Conservation (phyloP, 192 early-diverging fungal genomes). For the Entomortierella chlamydospora region DNA sequence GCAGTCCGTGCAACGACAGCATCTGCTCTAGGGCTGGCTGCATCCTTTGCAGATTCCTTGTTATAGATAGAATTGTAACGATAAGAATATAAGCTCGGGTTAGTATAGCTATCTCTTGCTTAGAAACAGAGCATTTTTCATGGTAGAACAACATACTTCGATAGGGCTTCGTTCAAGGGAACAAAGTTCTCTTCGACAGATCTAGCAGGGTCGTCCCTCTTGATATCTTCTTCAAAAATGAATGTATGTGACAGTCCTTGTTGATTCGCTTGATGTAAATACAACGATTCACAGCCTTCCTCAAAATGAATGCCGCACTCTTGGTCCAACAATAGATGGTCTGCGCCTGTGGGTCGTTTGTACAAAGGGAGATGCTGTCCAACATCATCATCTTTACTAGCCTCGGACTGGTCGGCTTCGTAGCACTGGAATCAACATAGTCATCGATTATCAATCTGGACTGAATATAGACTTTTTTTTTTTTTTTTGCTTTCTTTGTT, state of each 20-base stretch:
- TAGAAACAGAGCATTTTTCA: too few relatives aligned
- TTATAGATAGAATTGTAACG: slow-evolving; percentile 4
- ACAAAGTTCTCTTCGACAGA: slow-evolving; percentile 16
- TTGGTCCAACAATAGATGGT: slow-evolving; percentile 45
- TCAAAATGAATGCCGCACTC: slow-evolving; percentile 30
- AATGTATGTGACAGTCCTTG: neutral
- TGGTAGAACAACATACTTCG: slow-evolving; percentile 10
- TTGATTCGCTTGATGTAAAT: neutral
- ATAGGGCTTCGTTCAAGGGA: slow-evolving; percentile 18
- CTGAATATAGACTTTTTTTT: neutral
- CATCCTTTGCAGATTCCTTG: slow-evolving; percentile 26
- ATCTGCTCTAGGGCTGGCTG: slow-evolving; percentile 40
- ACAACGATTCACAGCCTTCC: slow-evolving; percentile 29
- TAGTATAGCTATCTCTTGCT: too few relatives aligned
- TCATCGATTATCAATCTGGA: neutral
- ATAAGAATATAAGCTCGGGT: neutral
- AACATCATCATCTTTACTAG: slow-evolving; percentile 38
- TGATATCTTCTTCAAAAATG: slow-evolving; percentile 23
- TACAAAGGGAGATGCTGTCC: slow-evolving; percentile 29
- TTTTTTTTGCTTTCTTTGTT: neutral
- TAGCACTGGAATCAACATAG: slow-evolving; percentile 37
- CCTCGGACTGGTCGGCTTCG: slow-evolving; percentile 33
- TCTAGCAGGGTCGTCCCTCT: slow-evolving; percentile 20
- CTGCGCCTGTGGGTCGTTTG: slow-evolving; percentile 32
- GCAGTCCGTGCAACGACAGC: slow-evolving; percentile 24